phyloP scores from a whole-genome alignment of 2,329 filamentous ascomycete genomes.

The Zymoseptoria passerinii region DNA sequence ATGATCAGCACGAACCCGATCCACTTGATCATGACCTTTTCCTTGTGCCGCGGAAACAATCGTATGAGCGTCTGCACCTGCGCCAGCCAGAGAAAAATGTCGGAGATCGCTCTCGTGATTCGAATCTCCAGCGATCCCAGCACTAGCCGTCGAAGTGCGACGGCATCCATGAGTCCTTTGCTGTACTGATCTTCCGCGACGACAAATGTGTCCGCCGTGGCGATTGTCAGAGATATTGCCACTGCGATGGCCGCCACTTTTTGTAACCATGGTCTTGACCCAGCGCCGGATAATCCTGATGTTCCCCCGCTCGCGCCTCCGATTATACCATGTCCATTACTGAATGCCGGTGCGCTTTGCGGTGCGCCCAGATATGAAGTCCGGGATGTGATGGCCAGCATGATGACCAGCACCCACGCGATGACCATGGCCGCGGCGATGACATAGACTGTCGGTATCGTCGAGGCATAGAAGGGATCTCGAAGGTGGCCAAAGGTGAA shows the following conservation, averaged over 20 bases:
- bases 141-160: constrained; percentile 65
- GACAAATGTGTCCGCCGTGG: constrained; percentile 81
- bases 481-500: constrained; percentile 57
- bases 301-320: constrained; percentile 60
- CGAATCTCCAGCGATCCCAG: constrained; percentile 79
- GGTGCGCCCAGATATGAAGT: constrained; percentile 80
- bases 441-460: constrained; percentile 86
- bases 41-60: constrained; percentile 88
- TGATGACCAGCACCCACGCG: constrained; percentile 84
- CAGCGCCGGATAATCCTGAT: constrained; percentile 68
- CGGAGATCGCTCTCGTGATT: constrained; percentile 83
- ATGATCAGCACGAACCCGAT: constrained; percentile 89
- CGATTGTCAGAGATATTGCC: constrained; percentile 81
- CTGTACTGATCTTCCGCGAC: constrained; percentile 77
- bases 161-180: constrained; percentile 70
- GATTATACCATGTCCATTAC: constrained; percentile 73
- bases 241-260: constrained; percentile 56
- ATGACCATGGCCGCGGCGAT: constrained; percentile 86
- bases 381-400: constrained; percentile 88
- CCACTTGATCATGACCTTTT: constrained; percentile 99
- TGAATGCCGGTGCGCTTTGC: constrained; percentile 37
- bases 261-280: constrained; percentile 88
- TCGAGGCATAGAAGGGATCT: constrained; percentile 89
- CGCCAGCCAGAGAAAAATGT: constrained; percentile 93
- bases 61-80: constrained; percentile 95